phyloP scores from a whole-genome alignment of 345 rosid genomes.

The Microthlaspi erraticum region DNA sequence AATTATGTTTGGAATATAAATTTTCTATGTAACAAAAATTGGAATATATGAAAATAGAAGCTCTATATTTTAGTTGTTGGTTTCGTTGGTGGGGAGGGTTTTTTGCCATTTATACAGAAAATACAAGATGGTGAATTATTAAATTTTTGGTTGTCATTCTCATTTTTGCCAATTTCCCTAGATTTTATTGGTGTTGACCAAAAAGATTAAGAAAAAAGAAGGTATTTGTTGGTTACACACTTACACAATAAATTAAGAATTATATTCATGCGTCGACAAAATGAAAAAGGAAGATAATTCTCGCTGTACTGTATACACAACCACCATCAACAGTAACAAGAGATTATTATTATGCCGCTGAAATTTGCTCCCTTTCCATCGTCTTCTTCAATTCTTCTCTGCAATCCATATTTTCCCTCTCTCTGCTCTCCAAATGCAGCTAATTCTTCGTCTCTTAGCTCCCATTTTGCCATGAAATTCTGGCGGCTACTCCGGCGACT shows the following conservation, averaged over 20 bases:
- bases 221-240: slow-evolving; percentile 2
- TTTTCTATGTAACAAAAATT: too few relatives aligned
- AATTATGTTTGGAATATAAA: too few relatives aligned
- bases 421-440: slow-evolving; percentile 31
- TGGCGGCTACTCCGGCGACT: slow-evolving; percentile 26
- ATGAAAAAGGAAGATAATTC: slow-evolving; percentile 23
- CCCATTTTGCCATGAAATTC: slow-evolving; percentile 6
- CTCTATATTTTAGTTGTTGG: too few relatives aligned
- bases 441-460: slow-evolving; percentile 1
- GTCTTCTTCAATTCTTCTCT: slow-evolving; percentile 29
- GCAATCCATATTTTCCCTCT: slow-evolving; percentile 26
- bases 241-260: slow-evolving; percentile 13
- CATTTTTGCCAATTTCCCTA: too few relatives aligned
- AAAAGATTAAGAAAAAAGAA: neutral
- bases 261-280: slow-evolving; percentile 29
- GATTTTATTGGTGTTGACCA: neutral
- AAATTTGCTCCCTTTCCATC: slow-evolving; percentile 18
- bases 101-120: too few relatives aligned
- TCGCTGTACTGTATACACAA: slow-evolving; percentile 32
- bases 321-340: slow-evolving; percentile 40
- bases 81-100: too few relatives aligned
- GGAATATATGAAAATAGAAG: too few relatives aligned
- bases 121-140: too few relatives aligned
- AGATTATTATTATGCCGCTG: slow-evolving; percentile 28
- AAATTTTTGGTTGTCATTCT: too few relatives aligned